These are phyloP conservation scores for Podila horticola DNA, from an alignment of 192 early-diverging fungal species.

Conservation along the genomic window DNA sequence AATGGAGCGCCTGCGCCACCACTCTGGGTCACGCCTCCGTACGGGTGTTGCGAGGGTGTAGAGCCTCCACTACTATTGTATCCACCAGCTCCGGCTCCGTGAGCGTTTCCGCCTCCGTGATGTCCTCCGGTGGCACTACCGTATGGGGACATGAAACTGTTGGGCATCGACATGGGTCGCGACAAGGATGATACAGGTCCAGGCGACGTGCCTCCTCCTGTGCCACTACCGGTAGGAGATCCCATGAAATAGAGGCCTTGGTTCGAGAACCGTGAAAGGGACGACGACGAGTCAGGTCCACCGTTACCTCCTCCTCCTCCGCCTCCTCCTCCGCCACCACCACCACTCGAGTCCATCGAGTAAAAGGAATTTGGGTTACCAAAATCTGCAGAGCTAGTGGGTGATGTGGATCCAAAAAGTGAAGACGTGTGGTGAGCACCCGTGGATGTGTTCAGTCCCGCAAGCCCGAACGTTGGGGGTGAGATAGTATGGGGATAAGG, in stretches of 20 bases:
- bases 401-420: background rate
- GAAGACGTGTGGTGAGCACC: background rate
- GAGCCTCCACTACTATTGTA: background rate
- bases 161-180: conserved; percentile 2
- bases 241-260: background rate
- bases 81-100: background rate
- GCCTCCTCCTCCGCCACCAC: too few relatives aligned
- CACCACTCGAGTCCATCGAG: background rate
- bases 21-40: background rate
- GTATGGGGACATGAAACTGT: background rate
- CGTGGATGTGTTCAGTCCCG: background rate
- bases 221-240: background rate
- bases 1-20: conserved; percentile 8
- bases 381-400: background rate
- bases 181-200: background rate
- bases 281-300: background rate
- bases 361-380: background rate
- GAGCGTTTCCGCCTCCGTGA: background rate
- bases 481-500: background rate
- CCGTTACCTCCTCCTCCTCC: background rate
- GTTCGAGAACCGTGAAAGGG: background rate
- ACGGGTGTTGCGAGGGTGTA: background rate
- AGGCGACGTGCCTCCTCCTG: background rate
- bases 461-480: background rate
- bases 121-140: background rate